Evolutionary conservation across 768 basidiomycete species (phyloP), one percentile per base, ranked within the genome.

Genomic region (Tylopilus balloui): DNA sequence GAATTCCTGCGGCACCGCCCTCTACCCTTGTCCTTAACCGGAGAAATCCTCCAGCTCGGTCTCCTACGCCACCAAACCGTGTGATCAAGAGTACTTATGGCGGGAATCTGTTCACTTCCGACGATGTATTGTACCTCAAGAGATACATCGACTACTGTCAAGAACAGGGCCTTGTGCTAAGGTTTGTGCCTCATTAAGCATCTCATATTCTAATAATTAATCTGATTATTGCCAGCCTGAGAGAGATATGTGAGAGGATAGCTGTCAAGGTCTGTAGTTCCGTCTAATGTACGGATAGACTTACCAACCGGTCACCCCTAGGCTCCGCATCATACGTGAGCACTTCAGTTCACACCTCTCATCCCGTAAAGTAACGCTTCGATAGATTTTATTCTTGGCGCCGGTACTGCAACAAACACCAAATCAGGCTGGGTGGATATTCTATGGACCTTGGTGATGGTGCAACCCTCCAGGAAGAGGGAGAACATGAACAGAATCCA

Each of bases 131-230:
- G 29, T 92, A 92, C 64, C 75, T 92, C 52, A 89, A 90, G 61
- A 85, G 82, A 62, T 92, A 92, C 62, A 92, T 92, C 39, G 88
- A 91, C 57, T 92, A 90, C 58, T 92, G 90, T 60, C 88, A 90
- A 59, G 88, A 91, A 48, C 86, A 91, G 65, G 89, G 90, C 31
- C 66, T 90, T 8, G 87, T 91, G 9, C 71, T 92, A 37, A 90
- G 86, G 86, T 86, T 47, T 38, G 69, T 55, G 42, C 24, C 17
- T 39, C 10, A 25, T 17, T 27, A n/a, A 29, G n/a, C 0, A 28
- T 41, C n/a, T 19, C 27, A 32, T 35, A 47, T 8, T 45, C 53
- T 80, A 80, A 1, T 37, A 2, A 20, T 37, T 14, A 25, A 31
- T 64, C 60, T 7, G 17, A 23, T 23, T 10, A 3, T 39, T 17